phyloP scores from a whole-genome alignment of 2,329 filamentous ascomycete species.

The Trichoderma koningii region DNA sequence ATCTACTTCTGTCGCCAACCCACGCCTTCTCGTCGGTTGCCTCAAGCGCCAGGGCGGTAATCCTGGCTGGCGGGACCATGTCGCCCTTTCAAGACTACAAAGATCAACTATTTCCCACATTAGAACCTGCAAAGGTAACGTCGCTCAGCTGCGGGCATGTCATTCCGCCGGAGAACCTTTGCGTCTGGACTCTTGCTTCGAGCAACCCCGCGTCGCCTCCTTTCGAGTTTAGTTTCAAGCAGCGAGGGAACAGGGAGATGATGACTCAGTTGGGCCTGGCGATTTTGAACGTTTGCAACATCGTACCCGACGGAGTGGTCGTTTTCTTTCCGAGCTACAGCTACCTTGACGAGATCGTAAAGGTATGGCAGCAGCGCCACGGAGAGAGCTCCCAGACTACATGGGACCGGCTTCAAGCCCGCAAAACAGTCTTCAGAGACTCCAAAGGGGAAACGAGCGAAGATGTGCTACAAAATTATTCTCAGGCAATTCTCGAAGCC shows the following conservation, averaged over 20 bases:
- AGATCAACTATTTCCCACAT: constrained; percentile 78
- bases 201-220: constrained; percentile 46
- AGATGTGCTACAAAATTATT: constrained; percentile 73
- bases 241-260: constrained; percentile 68
- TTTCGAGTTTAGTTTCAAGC: constrained; percentile 88
- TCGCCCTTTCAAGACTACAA: constrained; percentile 92
- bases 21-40: constrained; percentile 89
- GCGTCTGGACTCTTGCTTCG: constrained; percentile 69
- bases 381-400: constrained; percentile 44
- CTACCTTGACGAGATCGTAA: constrained; percentile 76
- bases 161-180: constrained; percentile 78
- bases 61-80: constrained; percentile 95
- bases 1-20: constrained; percentile 87
- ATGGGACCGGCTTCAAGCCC: constrained; percentile 59
- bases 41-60: constrained; percentile 78
- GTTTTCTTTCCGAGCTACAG: constrained; percentile 96
- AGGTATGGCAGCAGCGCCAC: constrained; percentile 56
- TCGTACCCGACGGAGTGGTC: constrained; percentile 85
- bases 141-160: constrained; percentile 95
- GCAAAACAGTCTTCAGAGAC: constrained; percentile 66
- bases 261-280: constrained; percentile 73
- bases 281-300: constrained; percentile 68
- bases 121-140: constrained; percentile 63
- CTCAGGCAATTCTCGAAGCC: constrained; percentile 61
- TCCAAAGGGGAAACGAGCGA: constrained; percentile 61